Base-by-base conservation (phyloP, 345 rosid species). In the Citrus sinensis region DNA sequence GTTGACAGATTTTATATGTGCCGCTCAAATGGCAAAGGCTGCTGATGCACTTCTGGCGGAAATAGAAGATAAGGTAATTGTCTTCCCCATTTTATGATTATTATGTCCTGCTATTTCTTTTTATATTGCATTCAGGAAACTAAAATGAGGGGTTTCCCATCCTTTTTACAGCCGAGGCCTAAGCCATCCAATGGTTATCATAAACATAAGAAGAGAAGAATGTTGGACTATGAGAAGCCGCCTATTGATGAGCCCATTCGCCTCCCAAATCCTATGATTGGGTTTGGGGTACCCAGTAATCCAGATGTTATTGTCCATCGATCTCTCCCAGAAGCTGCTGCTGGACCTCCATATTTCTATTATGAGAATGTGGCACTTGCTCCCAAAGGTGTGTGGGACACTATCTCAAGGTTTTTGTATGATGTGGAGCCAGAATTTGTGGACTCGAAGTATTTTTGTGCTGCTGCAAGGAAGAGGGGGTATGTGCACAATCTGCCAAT, bases 311-410 rank as follows among this genome's bases (percentile, higher is more conserved):
- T 82, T 55, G 78, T 80, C 59, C 70, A 79, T 22, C 82, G 99
- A 76, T 69, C 54, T n/a, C 89, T 95, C 64, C 92, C 99, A 4
- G 89, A 81, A 62, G 78, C 86, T 65, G 98, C 89, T 6, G 65
- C 19, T 3, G 95, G 92, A 9, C 97, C 93, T 27, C 98, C 98
- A 0, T 95, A 83, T 73, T 95, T 95, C 67, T 95, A 92, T 76
- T 95, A 92, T 6, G 99, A 95, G 82, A 95, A 95, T 22, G 99
- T 95, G 3, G 98, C 99, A 2, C 88, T 92, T 29, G 92, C 99
- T 61, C 99, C 99, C 4, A 92, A 85, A 79, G 99, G 99, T 1
- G 98, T 91, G n/a, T 95, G 99, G 99, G 87, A 84, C 39, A 90
- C 92, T 22, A 93, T 95, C 4, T 93, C 97, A 0, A 78, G 97